Percentiles rank a stretch among this genome's conserved stretches.
These are phyloP conservation scores for Tubosaeta sp. DNA, from an alignment of 768 basidiomycete genomes.

Conservation along the genomic window DNA sequence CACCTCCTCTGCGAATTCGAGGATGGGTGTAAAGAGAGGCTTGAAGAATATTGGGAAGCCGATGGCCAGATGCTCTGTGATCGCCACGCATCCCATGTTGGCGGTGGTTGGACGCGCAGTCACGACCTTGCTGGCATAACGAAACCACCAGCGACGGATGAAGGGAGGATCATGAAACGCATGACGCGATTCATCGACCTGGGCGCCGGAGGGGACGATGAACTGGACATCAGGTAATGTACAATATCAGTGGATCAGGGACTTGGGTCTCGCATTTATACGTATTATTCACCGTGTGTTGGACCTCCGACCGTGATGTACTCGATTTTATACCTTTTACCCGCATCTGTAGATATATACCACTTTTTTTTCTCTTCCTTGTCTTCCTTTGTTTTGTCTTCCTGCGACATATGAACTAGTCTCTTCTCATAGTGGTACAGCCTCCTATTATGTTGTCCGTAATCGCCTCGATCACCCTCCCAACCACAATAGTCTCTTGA, in stretches of 20 bases:
- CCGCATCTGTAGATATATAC: constrained; percentile 2
- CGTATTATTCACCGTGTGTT: constrained; percentile 14
- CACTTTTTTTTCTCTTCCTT: neutral
- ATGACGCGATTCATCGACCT: constrained; percentile 81
- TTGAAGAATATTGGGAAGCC: constrained; percentile 88
- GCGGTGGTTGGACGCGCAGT: constrained; percentile 19
- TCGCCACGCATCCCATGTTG: constrained; percentile 51
- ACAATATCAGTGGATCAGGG: constrained; percentile 14
- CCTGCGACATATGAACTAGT: constrained; percentile 5
- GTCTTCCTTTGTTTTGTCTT: constrained; percentile 16
- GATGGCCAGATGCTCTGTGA: constrained; percentile 86
- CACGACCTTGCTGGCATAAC: constrained; percentile 9
- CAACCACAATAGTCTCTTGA: constrained; percentile 88
- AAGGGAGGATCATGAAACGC: constrained; percentile 64
- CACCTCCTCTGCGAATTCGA: constrained; percentile 81
- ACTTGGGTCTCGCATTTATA: constrained; percentile 16
- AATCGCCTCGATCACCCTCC: constrained; percentile 46
- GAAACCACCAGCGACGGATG: constrained; percentile 25
- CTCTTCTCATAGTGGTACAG: constrained; percentile 12
- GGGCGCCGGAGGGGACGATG: constrained; percentile 28
- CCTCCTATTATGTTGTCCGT: constrained; percentile 10
- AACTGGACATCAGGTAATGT: constrained; percentile 31
- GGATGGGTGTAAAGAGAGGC: constrained; percentile 46
- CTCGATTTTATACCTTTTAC: constrained; percentile 13
- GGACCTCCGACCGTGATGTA: constrained; percentile 19